A percentile compares a stretch with the other conserved stretches of the same genome.
Evolutionary conservation across 331 rosid species (phyloP).

Genomic region (Stylosanthes scabra): DNA sequence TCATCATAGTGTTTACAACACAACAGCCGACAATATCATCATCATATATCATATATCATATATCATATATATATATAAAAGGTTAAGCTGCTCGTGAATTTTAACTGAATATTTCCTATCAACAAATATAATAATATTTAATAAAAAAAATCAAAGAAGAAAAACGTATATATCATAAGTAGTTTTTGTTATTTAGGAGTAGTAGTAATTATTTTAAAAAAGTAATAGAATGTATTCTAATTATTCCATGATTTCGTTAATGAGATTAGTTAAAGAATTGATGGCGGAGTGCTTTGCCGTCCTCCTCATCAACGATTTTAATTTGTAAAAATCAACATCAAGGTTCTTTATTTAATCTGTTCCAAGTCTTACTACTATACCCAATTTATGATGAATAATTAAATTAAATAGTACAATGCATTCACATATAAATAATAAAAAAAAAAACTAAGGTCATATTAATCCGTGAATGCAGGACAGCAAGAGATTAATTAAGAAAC

Average conservation of each 20-base stretch:
- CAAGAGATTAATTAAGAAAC: conserved; percentile 16
- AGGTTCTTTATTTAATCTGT: not conserved
- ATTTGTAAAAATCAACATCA: too few relatives aligned
- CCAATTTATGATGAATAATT: too few relatives aligned
- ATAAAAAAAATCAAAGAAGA: too few relatives aligned
- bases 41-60: too few relatives aligned
- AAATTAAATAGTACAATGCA: conserved; percentile 31
- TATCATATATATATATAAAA: too few relatives aligned
- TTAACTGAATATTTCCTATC: too few relatives aligned
- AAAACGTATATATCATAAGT: not conserved
- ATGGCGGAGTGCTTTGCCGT: not conserved
- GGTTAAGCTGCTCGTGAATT: too few relatives aligned
- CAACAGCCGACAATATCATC: not conserved
- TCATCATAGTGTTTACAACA: not conserved
- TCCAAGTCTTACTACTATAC: not conserved
- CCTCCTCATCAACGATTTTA: too few relatives aligned
- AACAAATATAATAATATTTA: too few relatives aligned
- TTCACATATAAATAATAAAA: not conserved
- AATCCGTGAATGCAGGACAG: not conserved
- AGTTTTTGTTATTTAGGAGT: too few relatives aligned
- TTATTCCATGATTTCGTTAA: not conserved
- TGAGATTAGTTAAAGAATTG: not conserved
- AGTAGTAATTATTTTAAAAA: too few relatives aligned
- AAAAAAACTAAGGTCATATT: conserved; percentile 8
- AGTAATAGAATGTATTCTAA: not conserved